Evolutionary conservation across 129 eudicot genomes (phyloP), one percentile per base, ranked within the genome.

Genomic region (Tagetes patula): DNA sequence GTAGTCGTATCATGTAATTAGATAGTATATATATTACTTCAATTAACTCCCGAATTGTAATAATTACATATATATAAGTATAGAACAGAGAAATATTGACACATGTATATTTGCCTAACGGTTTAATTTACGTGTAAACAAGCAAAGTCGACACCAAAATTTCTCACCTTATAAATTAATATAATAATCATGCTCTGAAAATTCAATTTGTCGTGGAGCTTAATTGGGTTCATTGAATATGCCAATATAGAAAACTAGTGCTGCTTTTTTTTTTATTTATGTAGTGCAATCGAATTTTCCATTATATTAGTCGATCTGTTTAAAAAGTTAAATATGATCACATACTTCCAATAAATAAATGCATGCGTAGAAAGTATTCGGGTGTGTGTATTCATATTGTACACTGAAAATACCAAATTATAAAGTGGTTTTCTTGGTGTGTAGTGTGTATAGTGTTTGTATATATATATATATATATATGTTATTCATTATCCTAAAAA

Each of bases 141-240:
- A 38, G 65, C 63, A 53, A 70, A 70, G 65, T 20, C 27, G 27
- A 70, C 49, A 54, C 65, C 75, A 69, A 50, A 52, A 27, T 39
- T 40, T 40, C 27, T 39, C 75, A 5, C 9, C 12, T 63, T 74
- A 39, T 32, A 43, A 46, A 73, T 53, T 27, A 66, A 75, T 39
- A 36, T 59, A 31, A 38, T 69, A 43, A 77, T 75, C 68, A 45
- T 54, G 11, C 11, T 3, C 3, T 3, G 11, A 30, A 31, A 30
- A 7, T 41, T 54, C 14, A 56, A 11, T 70, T 77, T 77, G 63
- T 77, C 75, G 75, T 69, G 69, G 70, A 32, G 76, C 63, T 56
- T 20, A 20, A 20, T 20, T 46, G 63, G 75, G 47, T 77, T 58
- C 76, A 70, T 14, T 59, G 76, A 59, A 77, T 60, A 59, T 45